These are phyloP conservation scores for Globisporangium recalcitrans DNA, from an alignment of 352 stramenopile species.

Conservation along the genomic window DNA sequence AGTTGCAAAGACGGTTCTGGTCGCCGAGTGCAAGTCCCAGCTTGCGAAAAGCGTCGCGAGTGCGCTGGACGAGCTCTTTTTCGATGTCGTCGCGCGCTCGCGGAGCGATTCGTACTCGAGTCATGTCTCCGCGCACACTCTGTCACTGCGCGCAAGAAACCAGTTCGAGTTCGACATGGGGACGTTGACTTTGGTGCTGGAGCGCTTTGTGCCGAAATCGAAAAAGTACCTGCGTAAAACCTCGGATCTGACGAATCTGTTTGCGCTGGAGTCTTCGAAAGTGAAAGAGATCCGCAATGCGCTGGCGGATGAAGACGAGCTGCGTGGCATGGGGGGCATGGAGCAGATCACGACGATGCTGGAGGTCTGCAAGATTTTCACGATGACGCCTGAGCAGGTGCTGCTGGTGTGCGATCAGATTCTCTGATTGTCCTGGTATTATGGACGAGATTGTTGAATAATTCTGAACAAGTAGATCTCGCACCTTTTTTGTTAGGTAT, in stretches of 20 bases:
- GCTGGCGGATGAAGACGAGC: constrained; percentile 19
- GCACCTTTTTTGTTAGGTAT: too few relatives aligned
- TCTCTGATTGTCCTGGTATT: background rate
- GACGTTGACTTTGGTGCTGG: constrained; percentile 31
- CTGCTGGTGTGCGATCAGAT: constrained; percentile 4
- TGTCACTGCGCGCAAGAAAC: constrained; percentile 20
- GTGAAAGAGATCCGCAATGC: constrained; percentile 41
- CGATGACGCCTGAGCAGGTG: constrained; percentile 44
- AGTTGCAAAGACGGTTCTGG: constrained; percentile 20
- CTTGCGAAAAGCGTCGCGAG: constrained; percentile 33
- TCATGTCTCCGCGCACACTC: background rate
- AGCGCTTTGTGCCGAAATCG: constrained; percentile 22
- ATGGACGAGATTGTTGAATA: too few relatives aligned
- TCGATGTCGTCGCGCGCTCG: constrained; percentile 19
- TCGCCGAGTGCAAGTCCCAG: constrained; percentile 22
- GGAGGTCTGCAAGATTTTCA: constrained; percentile 51
- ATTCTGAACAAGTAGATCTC: too few relatives aligned
- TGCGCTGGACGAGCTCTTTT: constrained; percentile 34
- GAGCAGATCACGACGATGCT: constrained; percentile 72
- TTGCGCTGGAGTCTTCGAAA: constrained; percentile 36
- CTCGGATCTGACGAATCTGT: constrained; percentile 37
- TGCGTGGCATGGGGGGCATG: constrained; percentile 7
- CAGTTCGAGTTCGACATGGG: constrained; percentile 46
- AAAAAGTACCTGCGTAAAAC: constrained; percentile 39
- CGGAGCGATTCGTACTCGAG: constrained; percentile 6